phyloP scores from a whole-genome alignment of 2,329 filamentous ascomycete genomes.

The Exutisphaerella laricina region DNA sequence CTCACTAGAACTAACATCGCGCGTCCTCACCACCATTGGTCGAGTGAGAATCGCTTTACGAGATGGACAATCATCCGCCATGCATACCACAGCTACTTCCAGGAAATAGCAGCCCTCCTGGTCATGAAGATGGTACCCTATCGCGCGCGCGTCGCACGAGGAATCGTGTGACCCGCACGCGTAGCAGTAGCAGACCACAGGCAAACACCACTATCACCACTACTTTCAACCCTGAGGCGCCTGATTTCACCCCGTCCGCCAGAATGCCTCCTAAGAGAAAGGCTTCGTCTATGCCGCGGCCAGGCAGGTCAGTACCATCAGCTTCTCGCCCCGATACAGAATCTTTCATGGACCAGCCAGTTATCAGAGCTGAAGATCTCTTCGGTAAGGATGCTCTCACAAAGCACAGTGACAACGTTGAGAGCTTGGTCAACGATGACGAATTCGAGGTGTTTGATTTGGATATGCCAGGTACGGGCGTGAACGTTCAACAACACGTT shows the following conservation, averaged over 20 bases:
- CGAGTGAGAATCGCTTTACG: too few relatives aligned
- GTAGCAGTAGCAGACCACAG: background rate
- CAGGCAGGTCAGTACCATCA: conserved; percentile 13
- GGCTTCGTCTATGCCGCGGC: conserved; percentile 21
- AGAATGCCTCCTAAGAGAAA: conserved; percentile 27
- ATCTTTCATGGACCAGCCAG: conserved; percentile 8
- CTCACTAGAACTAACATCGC: too few relatives aligned
- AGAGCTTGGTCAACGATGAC: background rate
- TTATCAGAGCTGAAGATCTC: conserved; percentile 19
- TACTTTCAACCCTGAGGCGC: conserved; percentile 20
- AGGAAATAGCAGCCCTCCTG: too few relatives aligned
- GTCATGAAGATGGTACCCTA: too few relatives aligned
- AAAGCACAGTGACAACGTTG: background rate
- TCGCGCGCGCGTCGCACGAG: too few relatives aligned
- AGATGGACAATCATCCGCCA: too few relatives aligned
- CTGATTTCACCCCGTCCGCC: conserved; percentile 21
- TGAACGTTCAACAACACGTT: background rate
- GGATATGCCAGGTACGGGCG: background rate
- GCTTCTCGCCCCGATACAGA: conserved; percentile 6
- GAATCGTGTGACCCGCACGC: too few relatives aligned
- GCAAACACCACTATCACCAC: conserved; percentile 15
- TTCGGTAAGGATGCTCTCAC: conserved; percentile 12
- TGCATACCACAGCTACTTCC: too few relatives aligned
- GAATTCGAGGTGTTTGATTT: background rate
- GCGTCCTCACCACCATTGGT: too few relatives aligned